Percentiles rank a stretch among this genome's conserved stretches.
These are phyloP conservation scores for Amanita rubescens DNA, from an alignment of 768 basidiomycete genomes.

Conservation along the genomic window DNA sequence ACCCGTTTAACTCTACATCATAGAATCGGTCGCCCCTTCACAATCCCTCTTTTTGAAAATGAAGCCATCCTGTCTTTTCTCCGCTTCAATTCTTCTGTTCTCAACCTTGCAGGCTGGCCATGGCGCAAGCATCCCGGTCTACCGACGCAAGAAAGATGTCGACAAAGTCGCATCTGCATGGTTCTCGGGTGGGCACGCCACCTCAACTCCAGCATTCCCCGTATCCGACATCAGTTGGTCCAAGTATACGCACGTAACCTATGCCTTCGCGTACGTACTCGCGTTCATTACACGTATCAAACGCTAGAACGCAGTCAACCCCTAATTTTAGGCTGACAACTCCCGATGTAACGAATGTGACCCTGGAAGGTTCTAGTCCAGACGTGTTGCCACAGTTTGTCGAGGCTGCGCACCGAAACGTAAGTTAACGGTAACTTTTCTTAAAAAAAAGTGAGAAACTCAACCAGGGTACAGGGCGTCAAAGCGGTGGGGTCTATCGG, in stretches of 20 bases:
- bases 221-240: slow-evolving; percentile 54
- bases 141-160: neutral
- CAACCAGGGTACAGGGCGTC: slow-evolving; percentile 35
- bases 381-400: slow-evolving; percentile 52
- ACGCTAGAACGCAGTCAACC: neutral
- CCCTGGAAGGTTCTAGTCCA: slow-evolving; percentile 38
- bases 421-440: slow-evolving; percentile 14
- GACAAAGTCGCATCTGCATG: slow-evolving; percentile 44
- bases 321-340: slow-evolving; percentile 27
- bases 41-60: neutral
- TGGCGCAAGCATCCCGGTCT: neutral
- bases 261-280: slow-evolving; percentile 62
- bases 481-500: slow-evolving; percentile 56
- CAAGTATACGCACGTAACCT: slow-evolving; percentile 61
- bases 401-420: slow-evolving; percentile 33
- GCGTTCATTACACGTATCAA: neutral
- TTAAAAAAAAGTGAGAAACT: neutral
- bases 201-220: slow-evolving; percentile 29
- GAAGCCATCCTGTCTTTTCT: neutral
- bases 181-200: slow-evolving; percentile 64
- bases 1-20: too few species aligned
- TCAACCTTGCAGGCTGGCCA: neutral
- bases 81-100: neutral
- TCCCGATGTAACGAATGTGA: slow-evolving; percentile 24
- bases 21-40: too few species aligned